Percentiles rank a stretch among this genome's conserved stretches.
These are phyloP conservation scores for Hypoxylon intermedium DNA, from an alignment of 495 filamentous ascomycete genomes.

Conservation along the genomic window DNA sequence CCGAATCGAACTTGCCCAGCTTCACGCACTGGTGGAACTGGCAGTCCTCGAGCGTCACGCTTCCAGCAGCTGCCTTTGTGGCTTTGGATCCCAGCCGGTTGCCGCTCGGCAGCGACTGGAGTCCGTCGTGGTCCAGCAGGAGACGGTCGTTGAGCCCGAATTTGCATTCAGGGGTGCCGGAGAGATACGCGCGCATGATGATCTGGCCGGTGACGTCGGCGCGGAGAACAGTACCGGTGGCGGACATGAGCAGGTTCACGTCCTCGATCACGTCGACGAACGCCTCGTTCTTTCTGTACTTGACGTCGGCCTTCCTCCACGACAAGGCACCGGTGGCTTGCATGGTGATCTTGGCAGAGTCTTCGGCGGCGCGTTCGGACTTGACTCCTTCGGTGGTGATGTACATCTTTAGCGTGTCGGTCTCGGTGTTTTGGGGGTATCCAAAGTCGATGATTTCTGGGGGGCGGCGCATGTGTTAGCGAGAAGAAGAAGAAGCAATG, in stretches of 20 bases:
- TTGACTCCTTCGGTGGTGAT: conserved; percentile 99
- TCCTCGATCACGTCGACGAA: conserved; percentile 99
- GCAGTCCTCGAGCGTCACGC: conserved; percentile 96
- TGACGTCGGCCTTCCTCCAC: conserved; percentile 95
- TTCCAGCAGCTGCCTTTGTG: conserved; percentile 92
- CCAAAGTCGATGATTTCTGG: conserved; percentile 98
- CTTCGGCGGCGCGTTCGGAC: conserved; percentile 87
- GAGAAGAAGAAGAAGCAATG: too few relatives aligned
- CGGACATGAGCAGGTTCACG: conserved; percentile 98
- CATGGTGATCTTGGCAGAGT: conserved; percentile 97
- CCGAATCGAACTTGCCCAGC: conserved; percentile 94
- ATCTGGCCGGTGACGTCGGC: conserved; percentile 98
- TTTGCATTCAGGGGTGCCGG: conserved; percentile 97
- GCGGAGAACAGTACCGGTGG: conserved; percentile 90
- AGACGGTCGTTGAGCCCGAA: conserved; percentile 98
- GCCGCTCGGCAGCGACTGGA: conserved; percentile 69
- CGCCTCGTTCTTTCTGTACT: conserved; percentile 99
- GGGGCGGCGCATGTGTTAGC: conserved; percentile 6
- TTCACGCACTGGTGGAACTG: conserved; percentile 99
- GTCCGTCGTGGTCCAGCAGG: conserved; percentile 79
- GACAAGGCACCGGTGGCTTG: conserved; percentile 97
- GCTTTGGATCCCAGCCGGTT: conserved; percentile 79
- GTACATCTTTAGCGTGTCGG: conserved; percentile 99
- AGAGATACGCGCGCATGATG: conserved; percentile 97
- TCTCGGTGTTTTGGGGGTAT: conserved; percentile 99